Evolutionary conservation across 116 monocot genomes (phyloP).

Genomic region (Trichopus zeylanicus): DNA sequence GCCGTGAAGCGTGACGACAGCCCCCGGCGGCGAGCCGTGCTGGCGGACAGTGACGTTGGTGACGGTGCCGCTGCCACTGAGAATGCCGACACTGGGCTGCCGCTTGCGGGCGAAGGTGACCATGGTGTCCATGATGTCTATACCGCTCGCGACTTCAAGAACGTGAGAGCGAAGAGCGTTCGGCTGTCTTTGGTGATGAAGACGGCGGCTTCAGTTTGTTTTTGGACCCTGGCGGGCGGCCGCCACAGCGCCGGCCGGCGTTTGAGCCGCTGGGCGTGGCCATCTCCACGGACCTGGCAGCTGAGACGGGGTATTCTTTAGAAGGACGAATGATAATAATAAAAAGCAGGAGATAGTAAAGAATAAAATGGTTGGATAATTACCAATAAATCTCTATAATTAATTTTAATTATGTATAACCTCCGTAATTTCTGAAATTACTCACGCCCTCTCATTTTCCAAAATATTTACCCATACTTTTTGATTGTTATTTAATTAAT

Average conservation of each 20-base stretch:
- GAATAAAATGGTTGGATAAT: too few relatives aligned
- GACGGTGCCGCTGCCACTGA: constrained; percentile 61
- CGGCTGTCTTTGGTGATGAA: constrained; percentile 62
- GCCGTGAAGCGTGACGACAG: constrained; percentile 52
- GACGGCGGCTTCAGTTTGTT: constrained; percentile 84
- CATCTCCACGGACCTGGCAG: neutral
- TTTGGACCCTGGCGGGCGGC: constrained; percentile 76
- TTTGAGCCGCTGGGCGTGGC: constrained; percentile 1
- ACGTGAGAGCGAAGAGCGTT: constrained; percentile 73
- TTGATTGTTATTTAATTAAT: too few relatives aligned
- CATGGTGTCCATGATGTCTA: constrained; percentile 56
- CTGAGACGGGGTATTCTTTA: constrained; percentile 8
- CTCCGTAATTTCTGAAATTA: too few relatives aligned
- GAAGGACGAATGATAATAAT: too few relatives aligned
- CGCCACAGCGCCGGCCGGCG: constrained; percentile 30
- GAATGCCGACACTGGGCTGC: constrained; percentile 58
- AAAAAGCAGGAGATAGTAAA: constrained; percentile 11
- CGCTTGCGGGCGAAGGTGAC: constrained; percentile 38
- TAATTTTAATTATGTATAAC: too few relatives aligned
- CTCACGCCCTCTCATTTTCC: too few relatives aligned
- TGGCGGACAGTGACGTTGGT: constrained; percentile 72
- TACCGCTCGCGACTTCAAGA: constrained; percentile 59
- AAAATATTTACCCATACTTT: too few relatives aligned
- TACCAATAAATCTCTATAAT: too few relatives aligned
- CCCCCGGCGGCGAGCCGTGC: constrained; percentile 27